These are phyloP conservation scores for Monosporascus sp. DNA, from an alignment of 2,329 filamentous ascomycete genomes.

Conservation along the genomic window DNA sequence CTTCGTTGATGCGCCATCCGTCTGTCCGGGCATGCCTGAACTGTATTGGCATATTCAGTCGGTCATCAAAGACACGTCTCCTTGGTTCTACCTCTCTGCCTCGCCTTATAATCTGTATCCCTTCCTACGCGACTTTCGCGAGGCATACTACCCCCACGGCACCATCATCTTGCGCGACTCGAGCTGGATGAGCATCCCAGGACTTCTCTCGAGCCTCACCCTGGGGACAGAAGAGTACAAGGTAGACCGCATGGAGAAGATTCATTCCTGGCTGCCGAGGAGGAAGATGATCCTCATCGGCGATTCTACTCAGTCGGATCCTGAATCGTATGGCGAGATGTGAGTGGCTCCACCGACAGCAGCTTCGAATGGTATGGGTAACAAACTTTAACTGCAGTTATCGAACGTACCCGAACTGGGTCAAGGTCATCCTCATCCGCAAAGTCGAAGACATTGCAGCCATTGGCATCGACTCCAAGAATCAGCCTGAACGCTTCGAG, in stretches of 20 bases:
- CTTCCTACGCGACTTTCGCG: slow-evolving; percentile 71
- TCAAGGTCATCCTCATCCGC: slow-evolving; percentile 78
- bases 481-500: slow-evolving; percentile 70
- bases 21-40: slow-evolving; percentile 76
- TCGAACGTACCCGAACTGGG: slow-evolving; percentile 65
- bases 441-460: slow-evolving; percentile 72
- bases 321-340: slow-evolving; percentile 81
- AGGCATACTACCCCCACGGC: slow-evolving; percentile 66
- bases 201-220: slow-evolving; percentile 73
- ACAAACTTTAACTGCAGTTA: slow-evolving; percentile 34
- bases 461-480: slow-evolving; percentile 66
- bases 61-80: slow-evolving; percentile 49
- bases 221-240: slow-evolving; percentile 84
- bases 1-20: slow-evolving; percentile 68
- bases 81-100: slow-evolving; percentile 91
- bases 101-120: slow-evolving; percentile 93
- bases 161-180: slow-evolving; percentile 80
- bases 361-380: slow-evolving; percentile 2
- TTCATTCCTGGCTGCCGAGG: slow-evolving; percentile 72
- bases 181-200: slow-evolving; percentile 78
- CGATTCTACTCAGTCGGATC: slow-evolving; percentile 87
- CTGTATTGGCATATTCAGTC: slow-evolving; percentile 65
- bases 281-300: slow-evolving; percentile 79
- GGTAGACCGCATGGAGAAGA: slow-evolving; percentile 68
- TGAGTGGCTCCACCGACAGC: slow-evolving; percentile 34